These are phyloP conservation scores for Sinapis alba DNA, from an alignment of 441 rosid genomes.

Conservation along the genomic window DNA sequence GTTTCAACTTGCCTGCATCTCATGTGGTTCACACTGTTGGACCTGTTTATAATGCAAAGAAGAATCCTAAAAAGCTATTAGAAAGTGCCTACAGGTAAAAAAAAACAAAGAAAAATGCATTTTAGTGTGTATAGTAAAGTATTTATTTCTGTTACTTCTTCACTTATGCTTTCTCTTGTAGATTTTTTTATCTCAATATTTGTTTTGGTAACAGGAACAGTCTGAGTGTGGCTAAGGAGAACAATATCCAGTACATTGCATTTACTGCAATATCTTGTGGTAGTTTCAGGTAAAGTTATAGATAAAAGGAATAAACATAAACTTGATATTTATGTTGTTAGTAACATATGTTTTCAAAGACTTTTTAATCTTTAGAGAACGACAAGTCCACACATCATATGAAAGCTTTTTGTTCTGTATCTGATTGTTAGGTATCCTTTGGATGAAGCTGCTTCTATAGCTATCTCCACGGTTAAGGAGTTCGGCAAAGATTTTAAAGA, in stretches of 20 bases:
- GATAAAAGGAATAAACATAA: not conserved
- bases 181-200: not conserved
- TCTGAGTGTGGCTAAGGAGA: constrained; percentile 67
- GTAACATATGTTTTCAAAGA: not conserved
- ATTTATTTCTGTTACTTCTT: not conserved
- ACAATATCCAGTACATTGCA: constrained; percentile 67
- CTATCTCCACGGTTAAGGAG: constrained; percentile 70
- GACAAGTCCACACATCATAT: not conserved
- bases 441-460: constrained; percentile 75
- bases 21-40: constrained; percentile 90
- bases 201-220: constrained; percentile 61
- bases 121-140: not conserved
- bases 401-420: not conserved
- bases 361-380: not conserved
- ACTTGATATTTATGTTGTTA: not conserved
- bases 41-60: constrained; percentile 59
- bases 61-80: constrained; percentile 57
- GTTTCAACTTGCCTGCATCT: constrained; percentile 77
- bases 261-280: constrained; percentile 92
- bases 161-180: not conserved
- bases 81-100: constrained; percentile 61
- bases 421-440: constrained; percentile 61
- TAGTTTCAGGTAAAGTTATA: constrained; percentile 52
- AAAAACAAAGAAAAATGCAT: not conserved
- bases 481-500: constrained; percentile 69